Base-by-base conservation (phyloP, 2,329 filamentous ascomycete species). In the Epichloe glyceriae region DNA sequence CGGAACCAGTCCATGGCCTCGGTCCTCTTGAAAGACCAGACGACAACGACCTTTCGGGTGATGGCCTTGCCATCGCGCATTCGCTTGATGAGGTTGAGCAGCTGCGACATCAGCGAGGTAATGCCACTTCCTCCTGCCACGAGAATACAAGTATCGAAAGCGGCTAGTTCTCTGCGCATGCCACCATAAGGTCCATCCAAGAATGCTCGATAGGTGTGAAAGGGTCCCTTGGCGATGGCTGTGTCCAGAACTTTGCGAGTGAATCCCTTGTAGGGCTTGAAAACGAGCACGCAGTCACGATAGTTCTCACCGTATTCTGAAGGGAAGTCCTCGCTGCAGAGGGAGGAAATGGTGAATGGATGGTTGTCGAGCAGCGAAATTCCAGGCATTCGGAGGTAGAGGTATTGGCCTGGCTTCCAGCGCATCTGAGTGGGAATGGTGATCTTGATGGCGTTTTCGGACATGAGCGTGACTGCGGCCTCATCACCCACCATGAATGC, bases 1-100 rank as follows among this genome's bases (percentile, higher is more conserved):
- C 88, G 86, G 74, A 96, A 97, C 91, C 91, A 97, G 64, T 96
- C 88, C 82, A 97, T 88, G 1, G 88, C 88, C 66, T 96, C 91
- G 14, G 93, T 82, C 51, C 86, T 81, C 68, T 93, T 95, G 57
- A 96, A 73, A 5, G 90, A 83, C 91, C 91, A 97, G n/a, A 97
- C 80, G 1, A 97, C 87, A 15, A 93, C 85, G 5, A 97, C 85
- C 56, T 85, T 87, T 64, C 86, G 88, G 2, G 90, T 96, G 43
- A 95, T 88, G 35, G 91, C 90, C 67, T 95, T 95, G 47, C 88
- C 87, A 62, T 95, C 90, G 53, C 89, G 83, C 85, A 97, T 95
- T 53, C 89, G 83, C 70, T 95, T 96, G 70, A 96, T 94, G n/a
- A 97, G 73, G 57, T 95, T 88, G 20, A 96, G 75, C 2, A 97